Conservation (phyloP, 768 basidiomycete genomes). For the Boletales sp. region DNA sequence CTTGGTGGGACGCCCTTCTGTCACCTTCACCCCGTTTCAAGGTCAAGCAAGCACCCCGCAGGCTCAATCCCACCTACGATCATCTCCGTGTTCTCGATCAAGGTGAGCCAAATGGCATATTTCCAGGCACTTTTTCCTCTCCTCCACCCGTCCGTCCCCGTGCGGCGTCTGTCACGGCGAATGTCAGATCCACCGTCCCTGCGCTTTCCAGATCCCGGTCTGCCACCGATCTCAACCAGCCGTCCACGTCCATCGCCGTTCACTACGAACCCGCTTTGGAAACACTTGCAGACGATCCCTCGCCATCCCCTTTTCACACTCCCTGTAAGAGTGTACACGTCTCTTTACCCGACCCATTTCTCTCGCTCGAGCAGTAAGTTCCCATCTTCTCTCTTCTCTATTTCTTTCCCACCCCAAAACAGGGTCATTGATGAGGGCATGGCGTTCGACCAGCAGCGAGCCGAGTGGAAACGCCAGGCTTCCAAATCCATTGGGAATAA, state of each 20-base stretch:
- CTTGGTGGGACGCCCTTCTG: conserved; percentile 78
- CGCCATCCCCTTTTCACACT: conserved; percentile 1
- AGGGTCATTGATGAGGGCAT: conserved; percentile 70
- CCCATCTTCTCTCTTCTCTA: background rate
- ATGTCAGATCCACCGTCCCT: background rate
- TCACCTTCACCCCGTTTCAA: conserved; percentile 74
- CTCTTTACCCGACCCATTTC: conserved; percentile 53
- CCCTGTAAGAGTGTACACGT: conserved; percentile 43
- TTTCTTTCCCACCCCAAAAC: background rate
- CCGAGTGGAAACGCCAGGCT: conserved; percentile 65
- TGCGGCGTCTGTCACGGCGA: conserved; percentile 10
- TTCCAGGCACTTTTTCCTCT: conserved; percentile 9
- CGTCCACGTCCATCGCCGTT: conserved; percentile 2
- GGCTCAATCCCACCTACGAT: conserved; percentile 40
- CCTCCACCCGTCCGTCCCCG: conserved; percentile 17
- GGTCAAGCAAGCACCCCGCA: conserved; percentile 36
- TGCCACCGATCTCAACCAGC: conserved; percentile 15
- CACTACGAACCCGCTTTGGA: conserved; percentile 18
- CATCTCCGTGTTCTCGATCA: conserved; percentile 46
- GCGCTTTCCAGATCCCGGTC: conserved; percentile 21
- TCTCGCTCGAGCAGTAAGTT: conserved; percentile 49
- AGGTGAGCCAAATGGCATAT: background rate
- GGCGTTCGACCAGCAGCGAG: conserved; percentile 58
- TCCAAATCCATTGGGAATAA: conserved; percentile 62
- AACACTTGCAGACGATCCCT: conserved; percentile 12